phyloP scores from a whole-genome alignment of 1,284 basidiomycete genomes.

The Cutaneotrichosporon cavernicola region DNA sequence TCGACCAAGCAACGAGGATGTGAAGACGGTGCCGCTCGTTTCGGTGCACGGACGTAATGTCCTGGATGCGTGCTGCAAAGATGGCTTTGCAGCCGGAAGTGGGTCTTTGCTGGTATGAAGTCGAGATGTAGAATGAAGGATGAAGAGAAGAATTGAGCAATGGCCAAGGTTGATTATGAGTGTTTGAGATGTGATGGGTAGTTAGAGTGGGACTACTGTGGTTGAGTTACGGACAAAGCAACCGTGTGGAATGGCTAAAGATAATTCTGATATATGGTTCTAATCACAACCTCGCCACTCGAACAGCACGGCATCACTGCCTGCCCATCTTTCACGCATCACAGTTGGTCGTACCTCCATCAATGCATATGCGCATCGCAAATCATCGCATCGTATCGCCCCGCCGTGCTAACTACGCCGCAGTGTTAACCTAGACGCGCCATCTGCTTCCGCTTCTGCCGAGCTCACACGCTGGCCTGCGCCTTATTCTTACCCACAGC shows the following conservation, averaged over 20 bases:
- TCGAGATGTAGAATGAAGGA: background rate
- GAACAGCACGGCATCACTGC: background rate
- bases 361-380: slow-evolving; percentile 2
- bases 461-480: slow-evolving; percentile 1
- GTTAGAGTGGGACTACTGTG: background rate
- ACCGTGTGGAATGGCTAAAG: background rate
- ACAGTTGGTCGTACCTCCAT: background rate
- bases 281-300: background rate
- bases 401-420: no score
- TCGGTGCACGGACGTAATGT: background rate
- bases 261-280: background rate
- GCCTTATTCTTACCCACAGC: slow-evolving; percentile 40
- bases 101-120: background rate
- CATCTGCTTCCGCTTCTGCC: background rate
- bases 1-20: background rate
- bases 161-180: background rate
- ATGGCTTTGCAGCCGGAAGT: background rate
- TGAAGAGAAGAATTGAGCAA: background rate
- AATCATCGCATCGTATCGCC: background rate
- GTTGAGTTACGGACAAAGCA: background rate
- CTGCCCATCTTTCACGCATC: background rate
- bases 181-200: background rate
- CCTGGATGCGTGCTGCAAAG: background rate
- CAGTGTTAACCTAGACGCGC: background rate
- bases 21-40: background rate